These are phyloP conservation scores for Suillus alpinus DNA, from an alignment of 768 basidiomycete genomes.

Conservation along the genomic window DNA sequence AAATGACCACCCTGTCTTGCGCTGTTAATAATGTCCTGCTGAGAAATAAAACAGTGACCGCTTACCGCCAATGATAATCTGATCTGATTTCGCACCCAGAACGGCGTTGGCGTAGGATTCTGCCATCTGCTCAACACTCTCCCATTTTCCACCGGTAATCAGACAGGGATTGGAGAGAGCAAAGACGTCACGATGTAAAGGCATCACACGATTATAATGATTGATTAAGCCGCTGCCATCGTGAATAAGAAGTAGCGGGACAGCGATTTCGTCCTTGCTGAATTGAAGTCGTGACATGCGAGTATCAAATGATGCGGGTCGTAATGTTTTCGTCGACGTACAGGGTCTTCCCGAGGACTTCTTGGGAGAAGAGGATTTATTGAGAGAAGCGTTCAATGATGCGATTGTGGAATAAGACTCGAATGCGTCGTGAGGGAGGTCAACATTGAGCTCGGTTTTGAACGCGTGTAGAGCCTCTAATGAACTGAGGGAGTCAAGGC, in stretches of 20 bases:
- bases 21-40: constrained; percentile 7
- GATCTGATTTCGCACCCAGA: not conserved
- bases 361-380: not conserved
- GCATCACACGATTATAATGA: constrained; percentile 46
- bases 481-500: constrained; percentile 62
- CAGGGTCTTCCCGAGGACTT: not conserved
- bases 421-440: constrained; percentile 47
- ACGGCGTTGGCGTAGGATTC: constrained; percentile 37
- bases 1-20: constrained; percentile 67
- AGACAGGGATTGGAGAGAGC: constrained; percentile 59
- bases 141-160: constrained; percentile 43
- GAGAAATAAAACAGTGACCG: constrained; percentile 13
- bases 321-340: not conserved
- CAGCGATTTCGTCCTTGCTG: constrained; percentile 29
- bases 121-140: constrained; percentile 51
- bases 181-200: constrained; percentile 55
- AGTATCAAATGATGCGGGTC: not conserved
- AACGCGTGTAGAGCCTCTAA: constrained; percentile 58
- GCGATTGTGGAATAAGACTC: constrained; percentile 35
- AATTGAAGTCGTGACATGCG: constrained; percentile 20
- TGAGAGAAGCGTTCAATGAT: constrained; percentile 17
- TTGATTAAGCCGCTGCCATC: constrained; percentile 67
- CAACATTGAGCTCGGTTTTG: constrained; percentile 37
- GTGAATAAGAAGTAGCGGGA: constrained; percentile 64
- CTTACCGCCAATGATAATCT: constrained; percentile 11